These are phyloP conservation scores for Trifolium repens DNA, from an alignment of 306 rosid genomes.

Conservation along the genomic window DNA sequence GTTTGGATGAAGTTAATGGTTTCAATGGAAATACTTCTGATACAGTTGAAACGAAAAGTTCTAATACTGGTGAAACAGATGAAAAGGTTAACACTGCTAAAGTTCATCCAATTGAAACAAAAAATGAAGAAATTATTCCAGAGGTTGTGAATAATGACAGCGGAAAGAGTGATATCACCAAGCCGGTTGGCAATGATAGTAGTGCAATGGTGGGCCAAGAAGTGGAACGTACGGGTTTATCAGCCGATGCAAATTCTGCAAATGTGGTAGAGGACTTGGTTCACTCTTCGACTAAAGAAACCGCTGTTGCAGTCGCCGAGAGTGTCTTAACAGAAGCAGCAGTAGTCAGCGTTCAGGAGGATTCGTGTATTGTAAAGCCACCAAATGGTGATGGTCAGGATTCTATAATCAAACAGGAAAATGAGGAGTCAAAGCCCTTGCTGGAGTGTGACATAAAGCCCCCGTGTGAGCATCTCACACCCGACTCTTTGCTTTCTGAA, in stretches of 20 bases:
- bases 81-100: slow-evolving; percentile 32
- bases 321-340: slow-evolving; percentile 54
- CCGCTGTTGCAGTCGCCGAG: slow-evolving; percentile 49
- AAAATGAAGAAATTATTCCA: slow-evolving; percentile 29
- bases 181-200: slow-evolving; percentile 45
- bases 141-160: slow-evolving; percentile 40
- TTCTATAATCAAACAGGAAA: slow-evolving; percentile 50
- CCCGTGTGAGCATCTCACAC: slow-evolving; percentile 51
- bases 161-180: slow-evolving; percentile 34
- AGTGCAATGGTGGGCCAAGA: slow-evolving; percentile 46
- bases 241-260: slow-evolving; percentile 44
- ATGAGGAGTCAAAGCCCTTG: slow-evolving; percentile 50
- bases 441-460: slow-evolving; percentile 64
- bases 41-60: slow-evolving; percentile 8
- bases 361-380: slow-evolving; percentile 80
- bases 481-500: slow-evolving; percentile 55
- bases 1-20: slow-evolving; percentile 71
- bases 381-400: slow-evolving; percentile 78
- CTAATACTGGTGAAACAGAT: slow-evolving; percentile 9
- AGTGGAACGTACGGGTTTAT: slow-evolving; percentile 45
- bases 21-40: slow-evolving; percentile 32
- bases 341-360: slow-evolving; percentile 51
- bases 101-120: slow-evolving; percentile 26
- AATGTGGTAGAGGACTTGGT: slow-evolving; percentile 46
- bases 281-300: slow-evolving; percentile 46